Conservation (phyloP, 768 basidiomycete species). For the Rhizopogon vesiculosus region DNA sequence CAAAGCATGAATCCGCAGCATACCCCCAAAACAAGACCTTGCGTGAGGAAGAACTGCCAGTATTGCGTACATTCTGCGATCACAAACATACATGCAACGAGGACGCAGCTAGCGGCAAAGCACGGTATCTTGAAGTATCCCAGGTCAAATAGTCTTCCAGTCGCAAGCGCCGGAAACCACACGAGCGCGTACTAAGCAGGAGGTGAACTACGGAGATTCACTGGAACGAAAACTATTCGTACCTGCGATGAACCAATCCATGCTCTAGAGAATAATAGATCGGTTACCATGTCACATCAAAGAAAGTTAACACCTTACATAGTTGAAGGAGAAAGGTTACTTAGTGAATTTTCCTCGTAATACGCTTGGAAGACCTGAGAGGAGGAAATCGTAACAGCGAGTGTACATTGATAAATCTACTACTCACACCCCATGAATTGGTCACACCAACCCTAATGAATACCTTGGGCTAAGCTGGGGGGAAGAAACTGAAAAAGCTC, state of each 20-base stretch:
- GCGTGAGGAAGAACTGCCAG: constrained; percentile 77
- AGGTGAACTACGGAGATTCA: neutral
- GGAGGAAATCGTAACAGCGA: neutral
- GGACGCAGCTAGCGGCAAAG: constrained; percentile 39
- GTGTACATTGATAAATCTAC: constrained; percentile 16
- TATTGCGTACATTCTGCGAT: constrained; percentile 65
- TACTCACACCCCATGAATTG: constrained; percentile 69
- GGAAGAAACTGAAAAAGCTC: neutral
- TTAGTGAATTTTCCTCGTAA: constrained; percentile 53
- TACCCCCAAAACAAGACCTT: constrained; percentile 65
- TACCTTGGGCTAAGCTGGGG: neutral
- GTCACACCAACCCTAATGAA: constrained; percentile 56
- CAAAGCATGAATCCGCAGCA: constrained; percentile 59
- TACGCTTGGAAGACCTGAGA: constrained; percentile 67
- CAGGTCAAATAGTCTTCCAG: constrained; percentile 70
- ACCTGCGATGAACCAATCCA: constrained; percentile 83
- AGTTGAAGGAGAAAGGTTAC: constrained; percentile 47
- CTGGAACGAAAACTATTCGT: neutral
- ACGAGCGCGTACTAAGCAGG: constrained; percentile 50
- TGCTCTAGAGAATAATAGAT: constrained; percentile 37
- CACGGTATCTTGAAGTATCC: constrained; percentile 58
- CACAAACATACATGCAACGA: constrained; percentile 59
- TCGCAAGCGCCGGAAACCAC: constrained; percentile 57
- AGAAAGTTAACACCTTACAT: constrained; percentile 39
- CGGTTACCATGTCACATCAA: neutral